A percentile compares a stretch with the other conserved stretches of the same genome.
These are phyloP conservation scores for Penicillium macrosclerotiorum DNA, from an alignment of 495 filamentous ascomycete species.

Conservation along the genomic window DNA sequence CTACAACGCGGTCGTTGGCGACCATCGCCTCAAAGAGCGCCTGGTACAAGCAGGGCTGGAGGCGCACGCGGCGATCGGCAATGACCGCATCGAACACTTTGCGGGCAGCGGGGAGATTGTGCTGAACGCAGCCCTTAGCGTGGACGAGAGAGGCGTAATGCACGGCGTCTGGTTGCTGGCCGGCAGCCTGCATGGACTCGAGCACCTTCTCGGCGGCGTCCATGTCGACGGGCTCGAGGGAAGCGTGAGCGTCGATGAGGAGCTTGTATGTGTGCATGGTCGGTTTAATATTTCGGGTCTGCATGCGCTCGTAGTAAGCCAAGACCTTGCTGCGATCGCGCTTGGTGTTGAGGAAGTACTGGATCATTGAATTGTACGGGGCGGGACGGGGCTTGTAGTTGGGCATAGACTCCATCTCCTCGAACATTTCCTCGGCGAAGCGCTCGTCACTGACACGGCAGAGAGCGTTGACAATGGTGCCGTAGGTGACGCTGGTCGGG, in stretches of 20 bases:
- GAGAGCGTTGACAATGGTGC: conserved; percentile 95
- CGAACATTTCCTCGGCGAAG: conserved; percentile 95
- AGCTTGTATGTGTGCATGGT: conserved; percentile 98
- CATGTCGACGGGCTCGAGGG: conserved; percentile 91
- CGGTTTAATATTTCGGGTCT: conserved; percentile 78
- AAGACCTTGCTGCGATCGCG: conserved; percentile 91
- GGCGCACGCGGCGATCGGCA: conserved; percentile 58
- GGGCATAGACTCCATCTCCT: conserved; percentile 98
- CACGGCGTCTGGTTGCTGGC: conserved; percentile 79
- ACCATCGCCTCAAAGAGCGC: conserved; percentile 95
- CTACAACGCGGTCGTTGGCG: conserved; percentile 79
- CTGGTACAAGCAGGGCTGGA: conserved; percentile 88
- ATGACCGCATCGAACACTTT: conserved; percentile 78
- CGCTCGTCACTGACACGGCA: conserved; percentile 97
- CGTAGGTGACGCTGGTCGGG: conserved; percentile 96
- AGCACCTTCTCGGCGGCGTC: conserved; percentile 82
- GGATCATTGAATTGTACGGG: conserved; percentile 98
- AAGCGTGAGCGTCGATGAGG: conserved; percentile 92
- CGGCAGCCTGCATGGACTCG: conserved; percentile 69
- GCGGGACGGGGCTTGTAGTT: conserved; percentile 98
- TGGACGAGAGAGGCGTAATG: conserved; percentile 96
- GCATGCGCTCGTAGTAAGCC: conserved; percentile 95
- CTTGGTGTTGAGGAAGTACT: conserved; percentile 98
- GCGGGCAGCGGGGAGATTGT: conserved; percentile 82
- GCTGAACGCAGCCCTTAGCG: conserved; percentile 90